phyloP scores from a whole-genome alignment of 345 rosid species.

The Noccaea bulbosa region DNA sequence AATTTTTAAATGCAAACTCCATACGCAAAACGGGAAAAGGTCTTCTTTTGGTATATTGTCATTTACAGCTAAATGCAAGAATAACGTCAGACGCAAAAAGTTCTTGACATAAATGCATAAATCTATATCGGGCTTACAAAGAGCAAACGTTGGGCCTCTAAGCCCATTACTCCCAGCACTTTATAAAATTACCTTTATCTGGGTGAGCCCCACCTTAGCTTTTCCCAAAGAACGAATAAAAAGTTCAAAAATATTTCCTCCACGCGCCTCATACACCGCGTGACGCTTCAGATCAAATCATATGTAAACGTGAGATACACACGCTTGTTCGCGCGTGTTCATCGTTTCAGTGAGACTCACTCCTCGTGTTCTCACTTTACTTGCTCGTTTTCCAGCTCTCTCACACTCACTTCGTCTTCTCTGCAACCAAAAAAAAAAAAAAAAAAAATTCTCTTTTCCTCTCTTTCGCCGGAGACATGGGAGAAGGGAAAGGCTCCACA shows the following conservation, averaged over 20 bases:
- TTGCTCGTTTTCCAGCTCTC: conserved; percentile 18
- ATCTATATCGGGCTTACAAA: conserved; percentile 6
- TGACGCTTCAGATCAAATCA: not conserved
- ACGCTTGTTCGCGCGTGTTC: not conserved
- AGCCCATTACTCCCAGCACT: not conserved
- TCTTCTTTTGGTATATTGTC: too few relatives aligned
- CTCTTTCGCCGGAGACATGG: conserved; percentile 46
- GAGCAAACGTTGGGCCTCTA: not conserved
- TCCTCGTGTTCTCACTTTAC: conserved; percentile 34
- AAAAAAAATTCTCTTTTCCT: not conserved
- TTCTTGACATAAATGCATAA: too few relatives aligned
- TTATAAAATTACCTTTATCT: conserved; percentile 1
- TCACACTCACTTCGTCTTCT: conserved; percentile 12
- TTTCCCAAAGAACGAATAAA: conserved; percentile 1
- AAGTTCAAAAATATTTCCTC: not conserved
- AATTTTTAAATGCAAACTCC: too few relatives aligned
- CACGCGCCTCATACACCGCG: conserved; percentile 26
- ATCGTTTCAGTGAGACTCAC: not conserved
- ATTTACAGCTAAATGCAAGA: too few relatives aligned
- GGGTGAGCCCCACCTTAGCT: not conserved
- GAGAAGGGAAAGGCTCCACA: conserved; percentile 70
- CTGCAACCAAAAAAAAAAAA: conserved; percentile 10
- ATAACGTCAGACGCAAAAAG: too few relatives aligned
- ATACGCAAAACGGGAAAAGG: too few relatives aligned
- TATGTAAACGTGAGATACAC: not conserved